phyloP scores from a whole-genome alignment of 768 basidiomycete genomes.

The Leccinellum luteum region DNA sequence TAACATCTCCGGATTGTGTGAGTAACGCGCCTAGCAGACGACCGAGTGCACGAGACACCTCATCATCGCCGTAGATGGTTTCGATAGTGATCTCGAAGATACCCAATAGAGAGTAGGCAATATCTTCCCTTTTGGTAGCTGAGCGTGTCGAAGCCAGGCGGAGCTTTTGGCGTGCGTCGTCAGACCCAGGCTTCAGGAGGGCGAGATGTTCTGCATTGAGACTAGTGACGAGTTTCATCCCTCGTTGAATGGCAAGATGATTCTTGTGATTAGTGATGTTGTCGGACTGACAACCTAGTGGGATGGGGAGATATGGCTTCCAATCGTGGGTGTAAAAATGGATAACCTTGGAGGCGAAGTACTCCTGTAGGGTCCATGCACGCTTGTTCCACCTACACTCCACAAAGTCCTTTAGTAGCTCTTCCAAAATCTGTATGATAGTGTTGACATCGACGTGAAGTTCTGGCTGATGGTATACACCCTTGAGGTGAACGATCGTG shows the following conservation, averaged over 20 bases:
- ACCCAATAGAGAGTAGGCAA: slow-evolving; percentile 27
- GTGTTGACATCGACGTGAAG: no score
- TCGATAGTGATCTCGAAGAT: slow-evolving; percentile 21
- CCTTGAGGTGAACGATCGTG: slow-evolving; percentile 22
- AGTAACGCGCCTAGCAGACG: slow-evolving; percentile 20
- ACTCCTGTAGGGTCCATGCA: slow-evolving; percentile 25
- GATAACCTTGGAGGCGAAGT: slow-evolving; percentile 22
- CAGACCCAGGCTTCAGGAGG: slow-evolving; percentile 13
- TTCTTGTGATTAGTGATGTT: slow-evolving; percentile 16
- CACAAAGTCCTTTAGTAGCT: no score
- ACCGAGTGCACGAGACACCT: slow-evolving; percentile 19
- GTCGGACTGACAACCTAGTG: neutral
- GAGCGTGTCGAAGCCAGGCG: slow-evolving; percentile 19
- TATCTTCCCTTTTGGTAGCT: slow-evolving; percentile 25
- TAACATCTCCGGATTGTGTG: slow-evolving; percentile 12
- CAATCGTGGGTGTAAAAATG: slow-evolving; percentile 24
- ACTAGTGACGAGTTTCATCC: slow-evolving; percentile 16
- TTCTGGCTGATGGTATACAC: neutral
- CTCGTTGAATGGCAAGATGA: slow-evolving; percentile 16
- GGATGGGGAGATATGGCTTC: slow-evolving; percentile 18
- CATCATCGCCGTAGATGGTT: slow-evolving; percentile 23
- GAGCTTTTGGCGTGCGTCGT: slow-evolving; percentile 16
- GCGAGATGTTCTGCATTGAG: slow-evolving; percentile 11
- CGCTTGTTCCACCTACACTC: slow-evolving; percentile 21
- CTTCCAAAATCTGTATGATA: no score